Evolutionary conservation across 108 stramenopile genomes (phyloP), one percentile per base, ranked within the genome.

Genomic region (Cyclotella baltica): DNA sequence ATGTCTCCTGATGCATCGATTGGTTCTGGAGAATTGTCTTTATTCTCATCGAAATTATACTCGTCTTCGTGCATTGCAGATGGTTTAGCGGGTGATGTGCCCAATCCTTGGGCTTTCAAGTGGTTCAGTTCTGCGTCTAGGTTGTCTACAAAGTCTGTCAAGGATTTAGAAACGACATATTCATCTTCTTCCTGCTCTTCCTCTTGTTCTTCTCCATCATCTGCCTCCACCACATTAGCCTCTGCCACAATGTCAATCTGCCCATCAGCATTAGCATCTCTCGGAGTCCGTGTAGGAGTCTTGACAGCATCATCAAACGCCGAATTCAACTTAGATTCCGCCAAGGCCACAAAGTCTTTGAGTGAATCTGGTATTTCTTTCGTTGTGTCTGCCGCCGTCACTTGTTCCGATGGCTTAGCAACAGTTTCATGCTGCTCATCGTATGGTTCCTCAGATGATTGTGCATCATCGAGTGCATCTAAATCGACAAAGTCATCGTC

Each of bases 21-120:
- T 20, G 81, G 81, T 72, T 83, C 81, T 2, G 81, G 81, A 38
- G 81, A 83, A 25, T 76, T 52, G 51, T 83, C 46, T 46, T 72
- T 83, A 43, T 50, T 72, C 4, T 65, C 20, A 0, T 83, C 81
- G 20, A 62, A 83, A 59, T 51, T 66, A 57, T 82, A 71, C 22
- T 46, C 11, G 15, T 3, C 34, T 16, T 31, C 47, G 22, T 25
- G n/a, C 25, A 27, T 25, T 25, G 11, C 55, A 56, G 11, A 23
- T 56, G 55, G 23, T 56, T 56, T 10, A 56, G 6, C 18, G 55
- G 55, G 1, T 3, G 22, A 25, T 25, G 11, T 30, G 20, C 30
- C 43, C 11, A 15, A 1, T 43, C 40, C 8, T 11, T 11, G 40
- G 10, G 8, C 70, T 47, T 55, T 2, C 36, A 78, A 64, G 10